Percentiles rank a stretch among this genome's conserved stretches.
These are phyloP conservation scores for Warburgia ugandensis DNA, from an alignment of 164 flowering plant species.

Conservation along the genomic window DNA sequence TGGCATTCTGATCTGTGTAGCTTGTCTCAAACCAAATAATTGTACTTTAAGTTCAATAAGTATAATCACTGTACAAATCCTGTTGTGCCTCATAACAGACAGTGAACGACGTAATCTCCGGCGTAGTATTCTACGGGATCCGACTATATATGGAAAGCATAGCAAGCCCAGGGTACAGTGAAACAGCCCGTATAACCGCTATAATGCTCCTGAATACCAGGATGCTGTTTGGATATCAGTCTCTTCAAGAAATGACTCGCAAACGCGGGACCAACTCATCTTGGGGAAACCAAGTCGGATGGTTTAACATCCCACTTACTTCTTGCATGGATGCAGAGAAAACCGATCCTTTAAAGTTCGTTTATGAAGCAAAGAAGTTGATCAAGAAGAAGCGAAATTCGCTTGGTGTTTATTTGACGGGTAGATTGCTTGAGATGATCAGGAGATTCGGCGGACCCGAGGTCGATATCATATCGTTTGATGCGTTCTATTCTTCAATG, in stretches of 20 bases:
- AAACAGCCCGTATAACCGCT: constrained; percentile 26
- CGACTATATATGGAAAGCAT: constrained; percentile 42
- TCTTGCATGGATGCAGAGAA: neutral
- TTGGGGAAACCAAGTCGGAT: constrained; percentile 41
- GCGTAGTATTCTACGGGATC: constrained; percentile 40
- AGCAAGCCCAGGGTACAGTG: constrained; percentile 4
- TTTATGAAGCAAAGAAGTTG: constrained; percentile 19
- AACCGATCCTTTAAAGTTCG: constrained; percentile 29
- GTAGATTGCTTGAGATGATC: constrained; percentile 25
- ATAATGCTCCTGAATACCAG: constrained; percentile 57
- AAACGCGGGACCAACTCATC: constrained; percentile 16
- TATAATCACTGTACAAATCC: too few relatives aligned
- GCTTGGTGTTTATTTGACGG: constrained; percentile 32
- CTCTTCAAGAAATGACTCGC: constrained; percentile 41
- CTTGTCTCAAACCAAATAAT: too few relatives aligned
- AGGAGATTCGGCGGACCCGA: constrained; percentile 37
- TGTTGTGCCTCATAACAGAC: too few relatives aligned
- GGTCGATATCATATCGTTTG: too few relatives aligned
- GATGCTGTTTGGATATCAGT: constrained; percentile 22
- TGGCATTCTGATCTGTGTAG: too few relatives aligned
- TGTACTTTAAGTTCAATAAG: too few relatives aligned
- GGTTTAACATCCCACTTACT: constrained; percentile 19
- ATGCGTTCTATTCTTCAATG: too few relatives aligned
- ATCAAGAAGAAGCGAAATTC: constrained; percentile 34
- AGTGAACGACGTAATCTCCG: constrained; percentile 48